These are phyloP conservation scores for Globisporangium parvum DNA, from an alignment of 352 stramenopile genomes.

Conservation along the genomic window DNA sequence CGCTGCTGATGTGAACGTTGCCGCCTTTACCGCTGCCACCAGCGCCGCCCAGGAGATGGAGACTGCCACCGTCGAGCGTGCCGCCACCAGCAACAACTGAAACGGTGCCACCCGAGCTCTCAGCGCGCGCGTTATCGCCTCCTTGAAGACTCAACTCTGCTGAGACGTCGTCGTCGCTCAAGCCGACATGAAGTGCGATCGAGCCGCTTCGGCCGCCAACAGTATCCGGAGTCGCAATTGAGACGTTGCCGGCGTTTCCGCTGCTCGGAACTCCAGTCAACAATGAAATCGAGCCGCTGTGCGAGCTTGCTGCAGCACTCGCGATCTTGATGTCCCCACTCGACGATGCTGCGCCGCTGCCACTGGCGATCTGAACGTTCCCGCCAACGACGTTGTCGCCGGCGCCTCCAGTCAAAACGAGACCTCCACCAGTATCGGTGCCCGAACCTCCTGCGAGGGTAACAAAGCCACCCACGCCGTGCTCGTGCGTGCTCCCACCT, in stretches of 20 bases:
- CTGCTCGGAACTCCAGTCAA: conserved; percentile 11
- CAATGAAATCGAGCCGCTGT: conserved; percentile 18
- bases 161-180: conserved; percentile 3
- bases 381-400: conserved; percentile 17
- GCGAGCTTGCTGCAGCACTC: conserved; percentile 4
- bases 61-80: conserved; percentile 12
- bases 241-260: conserved; percentile 15
- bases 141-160: conserved; percentile 16
- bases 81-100: conserved; percentile 13
- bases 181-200: conserved; percentile 16
- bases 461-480: conserved; percentile 15
- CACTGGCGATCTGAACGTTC: conserved; percentile 17
- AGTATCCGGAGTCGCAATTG: conserved; percentile 10
- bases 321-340: conserved; percentile 12
- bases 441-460: conserved; percentile 13
- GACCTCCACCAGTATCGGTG: conserved; percentile 9
- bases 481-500: not conserved
- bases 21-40: conserved; percentile 18
- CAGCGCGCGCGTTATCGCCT: conserved; percentile 10
- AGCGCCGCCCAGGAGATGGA: conserved; percentile 16
- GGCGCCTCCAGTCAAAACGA: conserved; percentile 13
- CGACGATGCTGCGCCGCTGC: conserved; percentile 12
- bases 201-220: conserved; percentile 15
- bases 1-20: conserved; percentile 21
- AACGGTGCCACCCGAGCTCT: conserved; percentile 16